Evolutionary conservation across 495 filamentous ascomycete genomes (phyloP), one percentile per base, ranked within the genome.

Genomic region (Penicillium ucsense): DNA sequence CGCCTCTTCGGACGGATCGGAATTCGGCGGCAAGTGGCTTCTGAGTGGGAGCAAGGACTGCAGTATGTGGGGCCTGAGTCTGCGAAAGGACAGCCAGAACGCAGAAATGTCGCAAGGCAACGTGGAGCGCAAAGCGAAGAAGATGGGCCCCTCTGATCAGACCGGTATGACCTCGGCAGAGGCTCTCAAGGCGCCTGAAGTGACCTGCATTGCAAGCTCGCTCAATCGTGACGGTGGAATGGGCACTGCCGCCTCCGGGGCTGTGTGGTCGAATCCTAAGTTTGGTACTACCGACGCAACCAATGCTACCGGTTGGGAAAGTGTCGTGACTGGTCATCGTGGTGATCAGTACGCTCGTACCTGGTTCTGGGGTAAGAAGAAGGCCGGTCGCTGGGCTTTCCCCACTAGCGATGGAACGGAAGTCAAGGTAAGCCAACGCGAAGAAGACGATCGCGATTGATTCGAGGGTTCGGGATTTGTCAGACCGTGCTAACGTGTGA

Each of bases 311-410:
- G 92, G 92, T 9, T 97, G 92, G 91, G 94, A 97, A 61, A 95
- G 89, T 57, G 80, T 99, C 10, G 77, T 99, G 1, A 99, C 92
- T 8, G 90, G 87, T n/a, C 92, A 99, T 64, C 79, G 80, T 52
- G 80, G 84, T 11, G 91, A 96, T 53, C 80, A 82, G 41, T 85
- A 75, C 55, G 92, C 87, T 35, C 76, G 92, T 36, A 95, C 90
- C 27, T 99, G 92, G 92, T 96, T 96, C 68, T 95, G 94, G 87
- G 90, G 90, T 10, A 81, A 88, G 51, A 95, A 90, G 58, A 81
- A 84, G 53, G 89, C 90, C 36, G 92, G 92, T 12, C 79, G 92
- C 45, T 99, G 92, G 92, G 82, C 83, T 2, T 89, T 97, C 52
- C 82, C 86, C 51, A 95, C 89, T 2, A 79, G 79, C 31, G 92